These are phyloP conservation scores for Phytophthora quininea DNA, from an alignment of 352 stramenopile genomes.

Conservation along the genomic window DNA sequence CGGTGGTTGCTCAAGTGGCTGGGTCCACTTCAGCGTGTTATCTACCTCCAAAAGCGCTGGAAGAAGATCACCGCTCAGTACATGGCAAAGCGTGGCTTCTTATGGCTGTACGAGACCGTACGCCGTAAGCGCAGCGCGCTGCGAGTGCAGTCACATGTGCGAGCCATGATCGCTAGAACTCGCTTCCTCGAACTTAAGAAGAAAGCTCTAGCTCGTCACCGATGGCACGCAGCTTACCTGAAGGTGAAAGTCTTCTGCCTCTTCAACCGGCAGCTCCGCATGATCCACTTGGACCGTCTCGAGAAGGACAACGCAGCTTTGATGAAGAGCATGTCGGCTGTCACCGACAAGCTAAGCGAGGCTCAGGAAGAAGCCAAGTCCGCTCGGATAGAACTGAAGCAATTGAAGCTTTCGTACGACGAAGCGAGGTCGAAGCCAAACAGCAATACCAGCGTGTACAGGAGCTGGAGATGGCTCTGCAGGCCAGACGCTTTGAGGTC, in stretches of 20 bases:
- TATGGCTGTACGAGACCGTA: constrained; percentile 80
- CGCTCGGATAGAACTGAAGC: constrained; percentile 57
- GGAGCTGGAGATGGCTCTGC: constrained; percentile 61
- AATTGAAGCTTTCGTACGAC: constrained; percentile 62
- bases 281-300: constrained; percentile 75
- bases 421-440: constrained; percentile 56
- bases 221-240: constrained; percentile 70
- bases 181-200: constrained; percentile 70
- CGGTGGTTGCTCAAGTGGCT: constrained; percentile 89
- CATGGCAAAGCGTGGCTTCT: constrained; percentile 74
- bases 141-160: constrained; percentile 69
- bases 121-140: constrained; percentile 66
- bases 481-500: constrained; percentile 56
- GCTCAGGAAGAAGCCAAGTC: constrained; percentile 53
- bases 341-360: constrained; percentile 45
- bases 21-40: constrained; percentile 75
- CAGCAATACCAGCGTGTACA: constrained; percentile 68
- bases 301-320: constrained; percentile 72
- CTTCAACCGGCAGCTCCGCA: constrained; percentile 63
- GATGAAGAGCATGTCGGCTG: constrained; percentile 39
- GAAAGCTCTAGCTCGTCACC: constrained; percentile 63
- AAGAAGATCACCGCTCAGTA: constrained; percentile 82
- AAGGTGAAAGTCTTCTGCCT: constrained; percentile 62
- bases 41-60: constrained; percentile 89
- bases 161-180: constrained; percentile 68